These are phyloP conservation scores for Hansenula sp. DNA, from an alignment of 1,139 yeast species.

Conservation along the genomic window DNA sequence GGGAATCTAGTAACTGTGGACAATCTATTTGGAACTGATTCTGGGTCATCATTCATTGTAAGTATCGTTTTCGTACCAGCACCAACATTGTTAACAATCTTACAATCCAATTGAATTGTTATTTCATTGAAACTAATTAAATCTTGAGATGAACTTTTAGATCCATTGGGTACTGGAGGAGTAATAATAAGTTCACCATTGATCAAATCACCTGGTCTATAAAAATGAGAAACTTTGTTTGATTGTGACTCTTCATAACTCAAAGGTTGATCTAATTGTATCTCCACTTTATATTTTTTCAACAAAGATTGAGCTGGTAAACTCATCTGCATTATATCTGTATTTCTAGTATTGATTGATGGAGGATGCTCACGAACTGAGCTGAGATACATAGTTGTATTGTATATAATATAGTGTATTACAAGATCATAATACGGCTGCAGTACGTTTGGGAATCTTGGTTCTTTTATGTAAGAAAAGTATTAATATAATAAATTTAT, in stretches of 20 bases:
- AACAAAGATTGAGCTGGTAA: neutral
- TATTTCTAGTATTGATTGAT: neutral
- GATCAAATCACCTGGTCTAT: constrained; percentile 14
- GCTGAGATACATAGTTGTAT: neutral
- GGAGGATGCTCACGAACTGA: neutral
- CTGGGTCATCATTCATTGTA: neutral
- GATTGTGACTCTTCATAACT: neutral
- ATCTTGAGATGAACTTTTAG: neutral
- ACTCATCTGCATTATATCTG: neutral
- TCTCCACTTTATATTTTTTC: neutral
- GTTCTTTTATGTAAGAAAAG: too few species aligned
- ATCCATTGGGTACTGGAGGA: too few species aligned
- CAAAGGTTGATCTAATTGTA: constrained; percentile 1
- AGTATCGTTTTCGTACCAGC: neutral
- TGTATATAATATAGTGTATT: too few species aligned
- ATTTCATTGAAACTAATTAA: neutral
- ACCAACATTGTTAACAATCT: neutral
- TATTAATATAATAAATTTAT: too few species aligned
- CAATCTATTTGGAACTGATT: neutral
- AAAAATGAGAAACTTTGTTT: constrained; percentile 1
- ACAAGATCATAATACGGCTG: too few species aligned
- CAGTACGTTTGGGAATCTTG: too few species aligned
- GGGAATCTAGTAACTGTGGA: constrained; percentile 6
- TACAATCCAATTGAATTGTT: neutral
- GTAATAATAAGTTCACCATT: constrained; percentile 11